Conservation (phyloP, 2,329 filamentous ascomycete species). For the Rhytidhysteron rufulum region DNA sequence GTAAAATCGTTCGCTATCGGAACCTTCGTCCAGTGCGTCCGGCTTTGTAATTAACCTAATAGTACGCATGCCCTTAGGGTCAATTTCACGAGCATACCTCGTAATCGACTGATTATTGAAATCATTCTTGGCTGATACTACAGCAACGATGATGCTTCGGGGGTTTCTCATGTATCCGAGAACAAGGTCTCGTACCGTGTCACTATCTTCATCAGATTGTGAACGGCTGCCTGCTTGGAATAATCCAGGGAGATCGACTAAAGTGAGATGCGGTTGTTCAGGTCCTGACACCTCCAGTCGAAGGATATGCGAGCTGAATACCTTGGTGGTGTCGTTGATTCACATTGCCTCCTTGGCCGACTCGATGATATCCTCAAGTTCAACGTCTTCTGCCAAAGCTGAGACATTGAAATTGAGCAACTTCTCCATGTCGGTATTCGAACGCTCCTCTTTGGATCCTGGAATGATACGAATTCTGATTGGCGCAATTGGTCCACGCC, state of each 20-base stretch:
- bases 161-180: constrained; percentile 54
- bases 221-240: constrained; percentile 28
- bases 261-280: constrained; percentile 19
- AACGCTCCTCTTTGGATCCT: constrained; percentile 4
- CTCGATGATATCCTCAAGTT: constrained; percentile 46
- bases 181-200: constrained; percentile 33
- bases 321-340: constrained; percentile 8
- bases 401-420: no score
- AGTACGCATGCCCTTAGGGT: constrained; percentile 45
- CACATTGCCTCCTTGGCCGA: constrained; percentile 52
- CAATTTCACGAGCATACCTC: constrained; percentile 45
- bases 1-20: constrained; percentile 39
- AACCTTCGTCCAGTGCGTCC: constrained; percentile 40
- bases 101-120: constrained; percentile 56
- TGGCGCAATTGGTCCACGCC: constrained; percentile 32
- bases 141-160: constrained; percentile 58
- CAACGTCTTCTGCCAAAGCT: constrained; percentile 10
- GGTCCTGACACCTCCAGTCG: constrained; percentile 21
- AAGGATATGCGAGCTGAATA: constrained; percentile 21
- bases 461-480: constrained; percentile 43
- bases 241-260: constrained; percentile 37
- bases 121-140: constrained; percentile 41
- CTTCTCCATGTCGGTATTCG: constrained; percentile 7
- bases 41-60: constrained; percentile 57
- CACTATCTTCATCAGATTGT: constrained; percentile 30